A percentile compares a stretch with the other conserved stretches of the same genome.
Evolutionary conservation across 176 grass and related monocot genomes (phyloP).

Genomic region (Otatea glauca): DNA sequence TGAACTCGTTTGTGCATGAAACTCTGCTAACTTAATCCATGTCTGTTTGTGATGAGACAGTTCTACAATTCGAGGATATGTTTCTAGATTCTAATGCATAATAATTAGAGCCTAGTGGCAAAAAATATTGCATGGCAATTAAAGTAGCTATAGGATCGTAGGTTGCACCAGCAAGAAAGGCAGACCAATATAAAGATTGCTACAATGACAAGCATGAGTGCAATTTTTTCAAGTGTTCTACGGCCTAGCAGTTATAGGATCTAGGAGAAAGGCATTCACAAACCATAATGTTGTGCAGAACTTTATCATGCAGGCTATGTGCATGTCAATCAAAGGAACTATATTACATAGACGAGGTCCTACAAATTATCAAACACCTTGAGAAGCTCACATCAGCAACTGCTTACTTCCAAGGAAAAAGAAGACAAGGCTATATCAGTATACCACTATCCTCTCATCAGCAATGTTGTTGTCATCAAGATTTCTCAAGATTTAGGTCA

Average conservation of each 20-base stretch:
- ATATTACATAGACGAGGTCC: neutral
- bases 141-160: neutral
- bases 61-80: neutral
- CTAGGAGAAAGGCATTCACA: constrained; percentile 18
- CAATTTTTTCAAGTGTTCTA: constrained; percentile 38
- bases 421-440: constrained; percentile 4
- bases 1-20: neutral
- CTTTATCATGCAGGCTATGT: constrained; percentile 21
- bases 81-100: neutral
- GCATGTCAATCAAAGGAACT: constrained; percentile 5
- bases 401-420: constrained; percentile 13
- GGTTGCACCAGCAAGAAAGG: neutral
- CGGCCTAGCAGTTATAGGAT: constrained; percentile 22
- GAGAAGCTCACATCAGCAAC: constrained; percentile 35
- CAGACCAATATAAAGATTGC: neutral
- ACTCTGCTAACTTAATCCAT: neutral
- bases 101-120: neutral
- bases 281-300: constrained; percentile 28
- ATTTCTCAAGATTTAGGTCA: constrained; percentile 23
- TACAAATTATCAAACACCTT: constrained; percentile 21
- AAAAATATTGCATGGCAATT: neutral
- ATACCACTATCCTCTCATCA: constrained; percentile 1
- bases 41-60: neutral
- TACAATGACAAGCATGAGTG: constrained; percentile 20
- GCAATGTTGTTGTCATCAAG: constrained; percentile 28